phyloP scores from a whole-genome alignment of 768 basidiomycete species.

The Gloeophyllum trabeum region DNA sequence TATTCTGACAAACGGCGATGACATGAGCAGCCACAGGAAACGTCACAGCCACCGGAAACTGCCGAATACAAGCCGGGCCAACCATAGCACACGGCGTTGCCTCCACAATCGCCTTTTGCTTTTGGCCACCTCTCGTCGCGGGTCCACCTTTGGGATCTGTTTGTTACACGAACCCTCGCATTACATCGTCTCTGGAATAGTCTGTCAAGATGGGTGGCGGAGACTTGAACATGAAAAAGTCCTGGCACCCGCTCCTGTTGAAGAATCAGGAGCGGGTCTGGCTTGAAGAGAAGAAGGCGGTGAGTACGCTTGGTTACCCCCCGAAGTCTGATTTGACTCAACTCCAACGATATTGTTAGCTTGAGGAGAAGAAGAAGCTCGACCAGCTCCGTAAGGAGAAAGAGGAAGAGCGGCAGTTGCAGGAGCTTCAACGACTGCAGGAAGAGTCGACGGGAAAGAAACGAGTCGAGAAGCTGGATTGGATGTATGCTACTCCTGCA shows the following conservation, averaged over 20 bases:
- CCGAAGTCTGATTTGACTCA: neutral
- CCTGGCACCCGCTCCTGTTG: slow-evolving; percentile 96
- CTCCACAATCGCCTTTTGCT: slow-evolving; percentile 6
- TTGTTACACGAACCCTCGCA: neutral
- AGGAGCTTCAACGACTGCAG: slow-evolving; percentile 91
- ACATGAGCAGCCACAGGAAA: too few relatives aligned
- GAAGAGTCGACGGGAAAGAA: slow-evolving; percentile 95
- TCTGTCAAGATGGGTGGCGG: slow-evolving; percentile 89
- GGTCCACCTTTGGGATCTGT: neutral
- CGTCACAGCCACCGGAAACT: too few relatives aligned
- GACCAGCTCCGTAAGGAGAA: slow-evolving; percentile 96
- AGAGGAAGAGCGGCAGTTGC: slow-evolving; percentile 93
- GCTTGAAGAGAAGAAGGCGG: slow-evolving; percentile 96
- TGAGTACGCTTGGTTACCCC: slow-evolving; percentile 25
- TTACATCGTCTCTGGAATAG: slow-evolving; percentile 6
- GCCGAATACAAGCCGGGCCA: too few relatives aligned
- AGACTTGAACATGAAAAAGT: slow-evolving; percentile 99
- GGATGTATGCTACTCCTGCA: slow-evolving; percentile 99
- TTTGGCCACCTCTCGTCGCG: neutral
- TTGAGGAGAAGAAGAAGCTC: slow-evolving; percentile 97
- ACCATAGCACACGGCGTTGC: slow-evolving; percentile 3
- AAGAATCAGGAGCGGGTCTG: slow-evolving; percentile 99
- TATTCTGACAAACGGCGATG: too few relatives aligned
- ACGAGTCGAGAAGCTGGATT: slow-evolving; percentile 88
- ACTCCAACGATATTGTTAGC: slow-evolving; percentile 29